Base-by-base conservation (phyloP, 257 asterid species). In the Gentiana straminea region DNA sequence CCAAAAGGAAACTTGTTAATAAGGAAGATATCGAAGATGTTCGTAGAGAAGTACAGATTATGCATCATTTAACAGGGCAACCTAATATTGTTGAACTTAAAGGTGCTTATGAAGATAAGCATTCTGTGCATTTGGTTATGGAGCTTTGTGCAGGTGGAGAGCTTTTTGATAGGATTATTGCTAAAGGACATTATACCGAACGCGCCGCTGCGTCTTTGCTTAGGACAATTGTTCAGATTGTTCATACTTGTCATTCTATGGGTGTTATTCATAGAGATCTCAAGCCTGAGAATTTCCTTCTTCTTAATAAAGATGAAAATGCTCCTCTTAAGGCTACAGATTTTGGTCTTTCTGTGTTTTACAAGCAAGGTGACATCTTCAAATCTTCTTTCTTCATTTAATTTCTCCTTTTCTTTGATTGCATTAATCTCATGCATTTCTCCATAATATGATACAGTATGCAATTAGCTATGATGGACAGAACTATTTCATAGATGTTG, bases 101-200 rank as follows among this genome's bases (percentile, higher is more conserved):
- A 71, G 97, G 97, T 32, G 95, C 94, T 0, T 89, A 70, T 58
- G 97, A 89, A 68, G 97, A 89, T 66, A 89, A 89, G 76, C 91
- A 89, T 48, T 79, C 88, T 2, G 95, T 89, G 55, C 91, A 89
- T 54, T 57, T 89, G 66, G 94, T 89, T 56, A 80, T 89, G 94
- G 95, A 89, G 77, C 68, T 89, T 24, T 89, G 97, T 60, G 95
- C 87, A 10, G 97, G 97, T 7, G 97, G 97, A 13, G 97, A 89
- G 81, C 87, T 89, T 5, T 89, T 89, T 65, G 97, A 89, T 66
- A 78, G 97, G 33, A 89, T 89, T 33, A 89, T 89, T 5, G 79
- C 97, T 6, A 80, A 72, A 72, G 97, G 97, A 1, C 90, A 89
- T 54, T 89, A 79, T 49, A 83, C 95, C 0, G 97, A 89, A 49